Evolutionary conservation across 2,329 filamentous ascomycete species (phyloP).

Genomic region (Trichoderma hamatum): DNA sequence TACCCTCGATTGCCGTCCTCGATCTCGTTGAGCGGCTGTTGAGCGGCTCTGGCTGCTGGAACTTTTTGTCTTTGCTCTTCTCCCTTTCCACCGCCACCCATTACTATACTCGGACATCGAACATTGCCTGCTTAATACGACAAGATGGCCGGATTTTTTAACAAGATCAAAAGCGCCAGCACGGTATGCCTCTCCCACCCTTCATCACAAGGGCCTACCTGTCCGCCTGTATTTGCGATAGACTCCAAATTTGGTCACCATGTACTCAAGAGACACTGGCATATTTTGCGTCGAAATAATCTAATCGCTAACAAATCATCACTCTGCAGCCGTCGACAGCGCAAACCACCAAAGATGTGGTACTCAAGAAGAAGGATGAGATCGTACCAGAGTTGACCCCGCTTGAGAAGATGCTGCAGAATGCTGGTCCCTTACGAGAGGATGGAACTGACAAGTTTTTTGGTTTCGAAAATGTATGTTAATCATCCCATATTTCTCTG

Average conservation of each 20-base stretch:
- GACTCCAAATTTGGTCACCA: background rate
- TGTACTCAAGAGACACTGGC: background rate
- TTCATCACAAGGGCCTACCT: background rate
- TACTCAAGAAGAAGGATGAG: slow-evolving; percentile 60
- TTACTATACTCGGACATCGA: slow-evolving; percentile 2
- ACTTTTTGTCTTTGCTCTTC: slow-evolving; percentile 30
- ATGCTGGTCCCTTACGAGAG: slow-evolving; percentile 75
- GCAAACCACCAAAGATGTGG: slow-evolving; percentile 49
- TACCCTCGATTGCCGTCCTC: slow-evolving; percentile 32
- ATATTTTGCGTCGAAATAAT: background rate
- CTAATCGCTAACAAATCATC: slow-evolving; percentile 40
- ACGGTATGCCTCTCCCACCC: slow-evolving; percentile 50
- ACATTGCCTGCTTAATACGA: slow-evolving; percentile 14
- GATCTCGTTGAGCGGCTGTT: slow-evolving; percentile 39
- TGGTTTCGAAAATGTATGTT: slow-evolving; percentile 92
- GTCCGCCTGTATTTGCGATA: slow-evolving; percentile 9
- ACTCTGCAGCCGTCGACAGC: slow-evolving; percentile 48
- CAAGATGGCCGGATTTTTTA: slow-evolving; percentile 61
- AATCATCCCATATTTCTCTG: slow-evolving; percentile 19
- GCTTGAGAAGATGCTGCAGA: slow-evolving; percentile 74
- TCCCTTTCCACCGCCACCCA: background rate
- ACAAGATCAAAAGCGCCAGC: slow-evolving; percentile 59
- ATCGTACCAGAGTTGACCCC: slow-evolving; percentile 62
- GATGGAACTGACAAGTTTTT: slow-evolving; percentile 99
- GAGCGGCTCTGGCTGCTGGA: slow-evolving; percentile 42